These are phyloP conservation scores for Allium cepa DNA, from an alignment of 106 monocot species.

Conservation along the genomic window DNA sequence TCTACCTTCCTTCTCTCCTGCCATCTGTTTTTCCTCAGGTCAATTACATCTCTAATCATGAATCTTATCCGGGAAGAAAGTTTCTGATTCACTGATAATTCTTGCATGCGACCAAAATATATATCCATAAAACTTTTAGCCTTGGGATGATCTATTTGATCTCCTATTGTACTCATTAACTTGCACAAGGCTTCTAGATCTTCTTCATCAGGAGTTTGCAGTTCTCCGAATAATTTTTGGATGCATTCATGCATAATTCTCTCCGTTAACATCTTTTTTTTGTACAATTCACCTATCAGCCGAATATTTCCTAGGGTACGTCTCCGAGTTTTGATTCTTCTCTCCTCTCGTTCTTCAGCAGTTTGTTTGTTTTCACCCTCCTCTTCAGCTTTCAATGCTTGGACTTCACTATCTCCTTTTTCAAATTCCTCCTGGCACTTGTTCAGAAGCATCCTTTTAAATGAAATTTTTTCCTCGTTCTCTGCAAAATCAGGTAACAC, in stretches of 20 bases:
- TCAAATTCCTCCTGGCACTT: slow-evolving; percentile 98
- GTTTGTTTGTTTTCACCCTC: slow-evolving; percentile 62
- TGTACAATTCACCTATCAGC: slow-evolving; percentile 87
- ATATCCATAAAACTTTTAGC: slow-evolving; percentile 73
- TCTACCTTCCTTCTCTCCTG: slow-evolving; percentile 85
- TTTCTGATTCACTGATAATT: slow-evolving; percentile 54
- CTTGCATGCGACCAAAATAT: slow-evolving; percentile 61
- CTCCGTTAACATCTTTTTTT: slow-evolving; percentile 88
- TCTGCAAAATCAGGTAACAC: slow-evolving; percentile 65
- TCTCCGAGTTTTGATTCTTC: slow-evolving; percentile 50
- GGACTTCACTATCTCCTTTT: slow-evolving; percentile 67
- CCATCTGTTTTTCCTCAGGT: slow-evolving; percentile 86
- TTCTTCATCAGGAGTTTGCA: slow-evolving; percentile 77
- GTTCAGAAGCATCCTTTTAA: slow-evolving; percentile 70
- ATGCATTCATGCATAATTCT: slow-evolving; percentile 98
- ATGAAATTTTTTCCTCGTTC: slow-evolving; percentile 74
- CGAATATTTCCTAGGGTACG: slow-evolving; percentile 91
- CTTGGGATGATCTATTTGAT: slow-evolving; percentile 67
- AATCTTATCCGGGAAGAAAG: slow-evolving; percentile 77
- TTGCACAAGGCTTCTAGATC: slow-evolving; percentile 87
- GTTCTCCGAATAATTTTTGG: slow-evolving; percentile 53
- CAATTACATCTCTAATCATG: slow-evolving; percentile 85
- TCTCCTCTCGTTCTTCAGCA: slow-evolving; percentile 51
- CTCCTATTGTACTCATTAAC: slow-evolving; percentile 88
- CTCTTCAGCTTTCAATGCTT: slow-evolving; percentile 52